Conservation (phyloP, 345 rosid genomes). For the Citrus australasica region DNA sequence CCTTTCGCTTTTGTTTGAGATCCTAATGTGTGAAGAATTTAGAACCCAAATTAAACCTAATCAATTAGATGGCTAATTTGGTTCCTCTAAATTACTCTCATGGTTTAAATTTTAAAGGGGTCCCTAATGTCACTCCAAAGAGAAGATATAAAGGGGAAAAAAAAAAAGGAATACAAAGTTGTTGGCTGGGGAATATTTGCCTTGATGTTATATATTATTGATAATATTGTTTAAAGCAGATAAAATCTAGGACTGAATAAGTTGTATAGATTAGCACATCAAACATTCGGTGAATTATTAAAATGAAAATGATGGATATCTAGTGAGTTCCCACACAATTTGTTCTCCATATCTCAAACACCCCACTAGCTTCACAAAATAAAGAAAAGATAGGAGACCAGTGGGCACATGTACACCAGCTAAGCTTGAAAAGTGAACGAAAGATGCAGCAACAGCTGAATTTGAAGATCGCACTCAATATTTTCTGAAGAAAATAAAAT, state of each 20-base stretch:
- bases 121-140: neutral
- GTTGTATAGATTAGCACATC: neutral
- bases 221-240: neutral
- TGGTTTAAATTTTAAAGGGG: neutral
- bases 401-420: constrained; percentile 27
- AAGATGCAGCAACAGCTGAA: neutral
- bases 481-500: neutral
- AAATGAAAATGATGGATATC: constrained; percentile 13
- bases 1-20: constrained; percentile 1
- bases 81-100: neutral
- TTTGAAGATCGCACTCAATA: neutral
- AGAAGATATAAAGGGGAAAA: neutral
- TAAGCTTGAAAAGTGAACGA: constrained; percentile 3
- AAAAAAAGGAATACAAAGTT: neutral
- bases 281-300: constrained; percentile 23
- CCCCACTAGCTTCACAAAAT: constrained; percentile 2
- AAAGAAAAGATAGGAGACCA: neutral
- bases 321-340: constrained; percentile 23
- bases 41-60: neutral
- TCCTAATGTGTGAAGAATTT: neutral
- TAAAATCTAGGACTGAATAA: constrained; percentile 13
- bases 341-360: constrained; percentile 16
- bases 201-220: neutral
- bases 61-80: neutral
- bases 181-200: constrained; percentile 10